A percentile compares a stretch with the other conserved stretches of the same genome.
Conservation (phyloP, 2,329 filamentous ascomycete genomes). For the Sporothrix globosa region DNA sequence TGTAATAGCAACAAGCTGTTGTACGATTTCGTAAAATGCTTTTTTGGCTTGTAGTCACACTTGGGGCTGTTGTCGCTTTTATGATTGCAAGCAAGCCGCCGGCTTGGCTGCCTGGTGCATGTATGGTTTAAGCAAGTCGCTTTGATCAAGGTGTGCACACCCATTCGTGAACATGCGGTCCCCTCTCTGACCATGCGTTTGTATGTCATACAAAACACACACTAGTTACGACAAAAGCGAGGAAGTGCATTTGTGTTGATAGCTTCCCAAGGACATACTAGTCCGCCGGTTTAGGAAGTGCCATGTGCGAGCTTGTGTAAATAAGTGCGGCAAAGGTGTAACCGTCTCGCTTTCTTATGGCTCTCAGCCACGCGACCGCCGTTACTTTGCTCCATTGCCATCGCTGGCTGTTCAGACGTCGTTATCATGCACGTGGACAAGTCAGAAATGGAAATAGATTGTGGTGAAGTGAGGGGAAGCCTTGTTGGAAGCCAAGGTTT, state of each 20-base stretch:
- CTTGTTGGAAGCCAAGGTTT: background rate
- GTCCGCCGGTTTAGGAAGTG: conserved; percentile 5
- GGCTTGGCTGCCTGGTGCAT: conserved; percentile 19
- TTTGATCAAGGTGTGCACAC: conserved; percentile 4
- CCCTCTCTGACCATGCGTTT: background rate
- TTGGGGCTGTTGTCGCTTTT: background rate
- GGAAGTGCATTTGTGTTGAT: background rate
- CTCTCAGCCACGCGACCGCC: background rate
- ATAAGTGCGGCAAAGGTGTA: background rate
- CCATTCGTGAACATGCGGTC: background rate
- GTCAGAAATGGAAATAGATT: background rate
- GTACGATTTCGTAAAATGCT: background rate
- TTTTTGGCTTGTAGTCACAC: background rate
- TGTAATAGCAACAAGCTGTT: background rate
- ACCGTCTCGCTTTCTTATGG: too few relatives aligned
- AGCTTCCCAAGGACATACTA: background rate
- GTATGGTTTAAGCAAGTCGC: background rate
- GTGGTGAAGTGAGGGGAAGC: conserved; percentile 20
- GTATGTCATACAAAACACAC: background rate
- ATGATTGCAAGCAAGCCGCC: background rate
- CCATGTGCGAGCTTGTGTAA: background rate
- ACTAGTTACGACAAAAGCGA: conserved; percentile 15
- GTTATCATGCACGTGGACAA: conserved; percentile 11
- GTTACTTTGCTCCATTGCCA: conserved; percentile 6
- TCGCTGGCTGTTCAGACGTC: conserved; percentile 8